Evolutionary conservation across 2,329 filamentous ascomycete genomes (phyloP).

Genomic region (Fusarium illudens): DNA sequence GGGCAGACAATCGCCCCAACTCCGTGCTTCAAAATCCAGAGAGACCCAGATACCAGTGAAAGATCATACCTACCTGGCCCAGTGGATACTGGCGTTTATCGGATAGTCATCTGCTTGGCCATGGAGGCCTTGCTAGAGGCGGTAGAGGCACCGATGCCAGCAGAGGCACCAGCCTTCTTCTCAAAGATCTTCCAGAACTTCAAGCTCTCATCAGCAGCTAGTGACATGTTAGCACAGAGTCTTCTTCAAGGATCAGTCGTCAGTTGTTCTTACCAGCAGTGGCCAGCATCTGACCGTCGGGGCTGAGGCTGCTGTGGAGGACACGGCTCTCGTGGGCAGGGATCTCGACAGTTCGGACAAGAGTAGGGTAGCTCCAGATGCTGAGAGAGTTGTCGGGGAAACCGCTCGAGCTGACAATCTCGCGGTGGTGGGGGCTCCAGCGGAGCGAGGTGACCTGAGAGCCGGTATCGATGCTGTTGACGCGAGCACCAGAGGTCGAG

Average conservation of each 20-base stretch:
- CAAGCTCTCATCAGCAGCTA: constrained; percentile 91
- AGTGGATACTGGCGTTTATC: constrained; percentile 59
- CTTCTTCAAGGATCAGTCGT: not conserved
- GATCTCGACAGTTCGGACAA: constrained; percentile 98
- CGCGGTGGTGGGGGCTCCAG: constrained; percentile 97
- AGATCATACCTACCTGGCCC: constrained; percentile 58
- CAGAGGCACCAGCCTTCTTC: constrained; percentile 85
- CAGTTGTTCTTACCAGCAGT: constrained; percentile 74
- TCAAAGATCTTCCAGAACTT: constrained; percentile 99
- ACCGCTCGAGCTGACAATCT: constrained; percentile 96
- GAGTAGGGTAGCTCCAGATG: constrained; percentile 98
- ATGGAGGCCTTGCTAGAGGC: constrained; percentile 82
- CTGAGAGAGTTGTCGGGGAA: constrained; percentile 99
- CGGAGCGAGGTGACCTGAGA: constrained; percentile 96
- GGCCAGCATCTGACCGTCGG: constrained; percentile 96
- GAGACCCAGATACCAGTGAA: constrained; percentile 54
- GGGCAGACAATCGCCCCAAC: constrained; percentile 56
- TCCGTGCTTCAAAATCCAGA: constrained; percentile 61
- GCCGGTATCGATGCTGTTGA: constrained; percentile 99
- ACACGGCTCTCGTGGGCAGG: constrained; percentile 97
- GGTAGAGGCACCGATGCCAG: constrained; percentile 70
- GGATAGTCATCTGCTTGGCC: constrained; percentile 95
- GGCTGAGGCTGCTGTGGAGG: constrained; percentile 94
- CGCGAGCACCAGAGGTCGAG: constrained; percentile 93
- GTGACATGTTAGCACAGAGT: constrained; percentile 17